Percentiles rank a stretch among this genome's conserved stretches.
These are phyloP conservation scores for Aspergillus puulaauensis DNA, from an alignment of 2,329 filamentous ascomycete genomes.

Conservation along the genomic window DNA sequence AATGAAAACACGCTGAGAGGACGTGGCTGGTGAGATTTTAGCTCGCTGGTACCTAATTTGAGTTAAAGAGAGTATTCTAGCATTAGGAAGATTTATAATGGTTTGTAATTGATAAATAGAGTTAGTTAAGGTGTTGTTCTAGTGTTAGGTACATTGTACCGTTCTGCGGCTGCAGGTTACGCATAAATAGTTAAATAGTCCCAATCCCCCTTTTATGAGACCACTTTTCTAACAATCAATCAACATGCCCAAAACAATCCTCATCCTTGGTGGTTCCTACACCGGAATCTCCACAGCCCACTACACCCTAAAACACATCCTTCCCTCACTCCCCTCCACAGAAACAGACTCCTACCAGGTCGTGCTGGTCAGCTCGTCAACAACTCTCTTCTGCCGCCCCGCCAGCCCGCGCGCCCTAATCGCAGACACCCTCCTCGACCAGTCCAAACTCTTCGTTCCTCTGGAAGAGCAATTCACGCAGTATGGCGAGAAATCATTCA, in stretches of 20 bases:
- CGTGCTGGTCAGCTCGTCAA: slow-evolving; percentile 45
- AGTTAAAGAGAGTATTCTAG: no score
- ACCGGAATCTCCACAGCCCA: slow-evolving; percentile 54
- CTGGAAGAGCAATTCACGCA: slow-evolving; percentile 41
- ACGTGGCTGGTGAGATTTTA: no score
- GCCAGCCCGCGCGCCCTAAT: slow-evolving; percentile 50
- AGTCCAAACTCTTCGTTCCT: slow-evolving; percentile 47
- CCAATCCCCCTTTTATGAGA: no score
- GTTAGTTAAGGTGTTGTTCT: no score
- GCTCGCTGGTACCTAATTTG: no score
- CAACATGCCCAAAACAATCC: slow-evolving; percentile 24
- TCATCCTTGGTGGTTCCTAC: slow-evolving; percentile 57
- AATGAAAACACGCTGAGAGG: no score
- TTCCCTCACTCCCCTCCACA: slow-evolving; percentile 44
- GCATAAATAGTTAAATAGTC: no score
- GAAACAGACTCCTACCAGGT: slow-evolving; percentile 36
- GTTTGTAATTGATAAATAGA: no score
- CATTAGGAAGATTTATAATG: no score
- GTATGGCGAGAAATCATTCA: slow-evolving; percentile 38
- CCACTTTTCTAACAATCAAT: no score
- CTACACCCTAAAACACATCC: slow-evolving; percentile 53
- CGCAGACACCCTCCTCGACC: slow-evolving; percentile 45
- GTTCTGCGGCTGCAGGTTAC: no score
- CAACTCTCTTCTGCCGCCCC: slow-evolving; percentile 44
- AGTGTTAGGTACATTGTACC: no score